These are phyloP conservation scores for Dorcoceras hygrometricum DNA, from an alignment of 257 asterid species.

Conservation along the genomic window DNA sequence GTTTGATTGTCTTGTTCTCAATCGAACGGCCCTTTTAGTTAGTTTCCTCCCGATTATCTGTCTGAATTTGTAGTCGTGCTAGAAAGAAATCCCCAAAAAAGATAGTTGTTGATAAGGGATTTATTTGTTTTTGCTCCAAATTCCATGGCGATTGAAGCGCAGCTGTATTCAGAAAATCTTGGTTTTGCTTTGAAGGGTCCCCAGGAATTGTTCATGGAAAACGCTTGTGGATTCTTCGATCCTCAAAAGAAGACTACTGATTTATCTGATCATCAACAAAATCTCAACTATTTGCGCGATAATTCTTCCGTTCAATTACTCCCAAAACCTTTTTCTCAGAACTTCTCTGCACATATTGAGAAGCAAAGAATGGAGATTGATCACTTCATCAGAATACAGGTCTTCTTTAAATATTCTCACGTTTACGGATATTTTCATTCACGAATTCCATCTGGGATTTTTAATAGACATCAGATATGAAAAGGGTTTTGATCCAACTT, in stretches of 20 bases:
- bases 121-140: constrained; percentile 8
- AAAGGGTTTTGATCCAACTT: not conserved
- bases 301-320: not conserved
- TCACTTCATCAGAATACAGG: constrained; percentile 54
- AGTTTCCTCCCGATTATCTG: constrained; percentile 12
- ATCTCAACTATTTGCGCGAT: constrained; percentile 21
- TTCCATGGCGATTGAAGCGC: constrained; percentile 66
- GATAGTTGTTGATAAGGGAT: not conserved
- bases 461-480: not conserved
- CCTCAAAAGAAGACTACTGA: constrained; percentile 24
- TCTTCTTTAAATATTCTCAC: constrained; percentile 1
- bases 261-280: constrained; percentile 18
- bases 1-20: constrained; percentile 14
- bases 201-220: constrained; percentile 43
- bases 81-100: constrained; percentile 1
- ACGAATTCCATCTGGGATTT: not conserved
- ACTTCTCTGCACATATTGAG: constrained; percentile 32
- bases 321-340: constrained; percentile 23
- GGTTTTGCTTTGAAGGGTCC: constrained; percentile 31
- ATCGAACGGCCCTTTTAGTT: constrained; percentile 13
- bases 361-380: constrained; percentile 56
- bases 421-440: not conserved
- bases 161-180: constrained; percentile 45
- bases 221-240: constrained; percentile 38
- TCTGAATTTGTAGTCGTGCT: not conserved